Conservation (phyloP, 805 yeast species). For the Torulaspora microellipsoides region DNA sequence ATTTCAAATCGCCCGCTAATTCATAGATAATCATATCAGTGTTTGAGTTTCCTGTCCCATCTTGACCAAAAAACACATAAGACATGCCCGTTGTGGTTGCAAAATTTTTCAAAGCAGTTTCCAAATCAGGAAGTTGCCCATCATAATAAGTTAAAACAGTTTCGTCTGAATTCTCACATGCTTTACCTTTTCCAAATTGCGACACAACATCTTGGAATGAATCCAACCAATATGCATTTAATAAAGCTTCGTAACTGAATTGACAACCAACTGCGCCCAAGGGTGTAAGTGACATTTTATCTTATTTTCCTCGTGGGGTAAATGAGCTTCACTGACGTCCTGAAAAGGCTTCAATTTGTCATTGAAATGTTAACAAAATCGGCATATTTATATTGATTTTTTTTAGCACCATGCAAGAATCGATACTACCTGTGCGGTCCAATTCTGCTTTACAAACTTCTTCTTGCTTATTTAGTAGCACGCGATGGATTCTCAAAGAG, state of each 20-base stretch:
- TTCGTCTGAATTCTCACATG: background rate
- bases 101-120: background rate
- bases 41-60: background rate
- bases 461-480: too few relatives aligned
- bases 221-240: conserved; percentile 1
- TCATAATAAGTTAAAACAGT: conserved; percentile 1
- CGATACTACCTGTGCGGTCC: too few relatives aligned
- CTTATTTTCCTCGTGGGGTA: background rate
- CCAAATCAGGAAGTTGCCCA: background rate
- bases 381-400: too few relatives aligned
- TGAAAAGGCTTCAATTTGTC: too few relatives aligned
- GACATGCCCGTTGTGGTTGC: conserved; percentile 1
- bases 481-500: too few relatives aligned
- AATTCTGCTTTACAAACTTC: too few relatives aligned
- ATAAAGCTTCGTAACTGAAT: conserved; percentile 3
- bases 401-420: too few relatives aligned
- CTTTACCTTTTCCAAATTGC: conserved; percentile 2
- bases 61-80: background rate
- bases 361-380: too few relatives aligned
- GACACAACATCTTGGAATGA: background rate
- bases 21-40: conserved; percentile 2
- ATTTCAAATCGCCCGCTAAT: background rate
- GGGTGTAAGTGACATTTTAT: background rate
- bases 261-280: background rate
- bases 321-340: too few relatives aligned